A percentile compares a stretch with the other conserved stretches of the same genome.
Conservation (phyloP, 164 flowering plant genomes). For the Macadamia integrifolia region DNA sequence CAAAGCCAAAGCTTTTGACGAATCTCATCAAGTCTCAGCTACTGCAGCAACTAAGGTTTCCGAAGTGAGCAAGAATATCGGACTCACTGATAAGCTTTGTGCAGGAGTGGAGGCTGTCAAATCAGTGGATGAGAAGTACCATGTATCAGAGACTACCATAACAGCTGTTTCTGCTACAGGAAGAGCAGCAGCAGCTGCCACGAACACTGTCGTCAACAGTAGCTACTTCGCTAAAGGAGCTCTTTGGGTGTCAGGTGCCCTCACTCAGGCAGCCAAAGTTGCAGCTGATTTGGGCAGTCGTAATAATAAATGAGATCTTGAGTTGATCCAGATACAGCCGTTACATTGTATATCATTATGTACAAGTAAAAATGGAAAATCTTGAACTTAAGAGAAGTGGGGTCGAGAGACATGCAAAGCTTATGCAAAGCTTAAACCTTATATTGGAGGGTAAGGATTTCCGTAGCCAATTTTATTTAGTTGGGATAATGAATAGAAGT, state of each 20-base stretch:
- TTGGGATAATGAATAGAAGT: no score
- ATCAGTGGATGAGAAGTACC: conserved; percentile 63
- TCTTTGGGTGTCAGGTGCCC: conserved; percentile 70
- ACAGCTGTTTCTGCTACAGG: conserved; percentile 56
- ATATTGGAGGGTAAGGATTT: no score
- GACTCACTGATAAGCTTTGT: conserved; percentile 56
- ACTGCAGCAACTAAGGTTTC: conserved; percentile 67
- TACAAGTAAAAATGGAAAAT: background rate
- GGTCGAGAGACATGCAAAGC: no score
- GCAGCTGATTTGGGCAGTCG: conserved; percentile 68
- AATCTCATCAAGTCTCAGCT: conserved; percentile 61
- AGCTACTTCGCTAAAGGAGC: conserved; percentile 80
- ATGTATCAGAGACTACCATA: conserved; percentile 46
- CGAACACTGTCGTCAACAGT: conserved; percentile 63
- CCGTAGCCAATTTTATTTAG: no score
- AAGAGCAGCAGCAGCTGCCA: conserved; percentile 59
- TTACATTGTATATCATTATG: background rate
- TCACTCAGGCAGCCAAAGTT: conserved; percentile 58
- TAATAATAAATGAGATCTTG: conserved; percentile 12
- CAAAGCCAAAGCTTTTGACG: conserved; percentile 83
- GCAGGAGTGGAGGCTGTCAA: conserved; percentile 60
- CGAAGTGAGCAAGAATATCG: conserved; percentile 59
- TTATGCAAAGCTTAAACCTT: no score
- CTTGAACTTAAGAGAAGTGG: no score
- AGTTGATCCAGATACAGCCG: background rate